phyloP scores from a whole-genome alignment of 345 rosid species.

The Abelmoschus esculentus region DNA sequence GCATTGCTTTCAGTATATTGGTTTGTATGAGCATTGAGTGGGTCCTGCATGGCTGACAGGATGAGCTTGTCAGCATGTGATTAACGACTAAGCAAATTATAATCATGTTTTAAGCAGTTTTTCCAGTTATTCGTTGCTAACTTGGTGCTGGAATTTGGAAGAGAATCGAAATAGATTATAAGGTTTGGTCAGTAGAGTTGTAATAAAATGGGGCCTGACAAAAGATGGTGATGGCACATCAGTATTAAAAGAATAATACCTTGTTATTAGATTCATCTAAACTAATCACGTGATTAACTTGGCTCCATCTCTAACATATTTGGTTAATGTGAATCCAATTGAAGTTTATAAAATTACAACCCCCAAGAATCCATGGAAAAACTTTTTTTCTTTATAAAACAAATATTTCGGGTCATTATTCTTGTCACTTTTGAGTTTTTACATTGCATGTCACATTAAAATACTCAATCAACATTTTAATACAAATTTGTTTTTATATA shows the following conservation, averaged over 20 bases:
- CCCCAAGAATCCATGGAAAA: no score
- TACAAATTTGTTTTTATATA: no score
- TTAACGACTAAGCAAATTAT: conserved; percentile 27
- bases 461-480: no score
- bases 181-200: conserved; percentile 25
- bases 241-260: not conserved
- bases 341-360: no score
- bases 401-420: no score
- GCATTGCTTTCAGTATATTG: not conserved
- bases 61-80: conserved; percentile 63
- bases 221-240: conserved; percentile 14
- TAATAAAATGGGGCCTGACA: conserved; percentile 9
- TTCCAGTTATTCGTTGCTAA: conserved; percentile 20
- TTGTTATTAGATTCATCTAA: no score
- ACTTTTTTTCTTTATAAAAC: no score
- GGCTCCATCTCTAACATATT: no score
- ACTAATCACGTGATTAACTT: no score
- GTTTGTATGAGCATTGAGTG: not conserved
- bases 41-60: conserved; percentile 37
- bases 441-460: no score
- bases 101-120: conserved; percentile 7
- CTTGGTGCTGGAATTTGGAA: conserved; percentile 19
- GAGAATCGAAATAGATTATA: not conserved
- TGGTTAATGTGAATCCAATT: no score
- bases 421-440: no score